phyloP scores from a whole-genome alignment of 345 rosid genomes.

The Erysimum cheiranthoides region DNA sequence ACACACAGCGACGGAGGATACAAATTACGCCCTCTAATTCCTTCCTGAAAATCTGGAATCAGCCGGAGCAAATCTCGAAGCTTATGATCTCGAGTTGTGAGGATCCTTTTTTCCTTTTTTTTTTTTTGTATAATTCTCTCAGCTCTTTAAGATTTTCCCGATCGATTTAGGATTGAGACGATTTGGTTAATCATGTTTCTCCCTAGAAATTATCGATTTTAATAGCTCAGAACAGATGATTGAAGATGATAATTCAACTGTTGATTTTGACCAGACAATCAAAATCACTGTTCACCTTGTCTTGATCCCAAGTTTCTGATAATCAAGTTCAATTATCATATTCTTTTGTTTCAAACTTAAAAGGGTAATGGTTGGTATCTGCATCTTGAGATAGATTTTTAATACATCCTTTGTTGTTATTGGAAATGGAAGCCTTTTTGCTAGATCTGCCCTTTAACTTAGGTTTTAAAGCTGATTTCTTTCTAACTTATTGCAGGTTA shows the following conservation, averaged over 20 bases:
- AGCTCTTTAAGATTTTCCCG: conserved; percentile 15
- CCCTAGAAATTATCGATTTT: not conserved
- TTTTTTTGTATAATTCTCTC: not conserved
- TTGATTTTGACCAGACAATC: conserved; percentile 17
- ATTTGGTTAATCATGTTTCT: conserved; percentile 2
- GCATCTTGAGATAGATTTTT: not conserved
- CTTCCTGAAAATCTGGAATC: conserved; percentile 5
- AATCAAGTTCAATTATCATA: not conserved
- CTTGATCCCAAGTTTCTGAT: not conserved
- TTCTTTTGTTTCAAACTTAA: conserved; percentile 13
- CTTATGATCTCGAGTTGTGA: conserved; percentile 43
- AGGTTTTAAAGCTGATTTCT: not conserved
- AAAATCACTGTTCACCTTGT: not conserved
- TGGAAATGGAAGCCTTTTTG: not conserved
- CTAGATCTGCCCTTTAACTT: conserved; percentile 31
- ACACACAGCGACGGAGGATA: conserved; percentile 21
- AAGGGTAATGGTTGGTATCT: conserved; percentile 1
- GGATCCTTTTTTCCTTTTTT: not conserved
- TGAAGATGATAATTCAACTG: conserved; percentile 20
- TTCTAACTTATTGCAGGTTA: conserved; percentile 29
- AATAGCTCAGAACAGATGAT: conserved; percentile 28
- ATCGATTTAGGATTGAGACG: conserved; percentile 24
- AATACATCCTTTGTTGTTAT: not conserved
- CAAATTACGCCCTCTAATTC: conserved; percentile 16
- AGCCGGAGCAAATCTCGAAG: conserved; percentile 27